Conservation (phyloP, 2,329 filamentous ascomycete genomes). For the Simplicillium sp. region DNA sequence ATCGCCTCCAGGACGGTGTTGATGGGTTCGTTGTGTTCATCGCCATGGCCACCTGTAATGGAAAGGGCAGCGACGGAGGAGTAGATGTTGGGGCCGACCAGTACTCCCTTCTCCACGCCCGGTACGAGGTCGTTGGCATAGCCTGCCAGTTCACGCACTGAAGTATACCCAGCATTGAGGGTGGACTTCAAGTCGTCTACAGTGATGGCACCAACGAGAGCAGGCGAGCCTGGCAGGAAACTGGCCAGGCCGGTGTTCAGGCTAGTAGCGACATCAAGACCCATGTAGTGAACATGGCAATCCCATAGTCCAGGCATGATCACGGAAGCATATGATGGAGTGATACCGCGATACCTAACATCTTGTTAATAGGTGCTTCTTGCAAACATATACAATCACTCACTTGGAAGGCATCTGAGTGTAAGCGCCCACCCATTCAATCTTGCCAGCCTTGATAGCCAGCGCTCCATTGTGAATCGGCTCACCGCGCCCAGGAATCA, state of each 20-base stretch:
- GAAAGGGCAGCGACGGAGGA: constrained; percentile 29
- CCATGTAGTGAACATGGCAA: constrained; percentile 35
- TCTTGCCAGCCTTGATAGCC: constrained; percentile 26
- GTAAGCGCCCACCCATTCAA: constrained; percentile 27
- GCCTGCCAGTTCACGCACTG: constrained; percentile 35
- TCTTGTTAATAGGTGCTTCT: too few relatives aligned
- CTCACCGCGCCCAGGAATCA: constrained; percentile 37
- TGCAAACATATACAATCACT: too few relatives aligned
- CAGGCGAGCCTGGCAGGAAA: constrained; percentile 13
- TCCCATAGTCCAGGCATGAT: constrained; percentile 43
- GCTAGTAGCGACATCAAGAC: constrained; percentile 13
- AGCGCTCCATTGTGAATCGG: constrained; percentile 28
- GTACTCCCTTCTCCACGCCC: constrained; percentile 28
- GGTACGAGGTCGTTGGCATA: constrained; percentile 30
- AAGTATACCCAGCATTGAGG: constrained; percentile 37
- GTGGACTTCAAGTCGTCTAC: constrained; percentile 29
- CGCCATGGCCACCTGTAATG: constrained; percentile 38
- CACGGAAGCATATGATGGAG: constrained; percentile 24
- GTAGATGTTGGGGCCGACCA: constrained; percentile 37
- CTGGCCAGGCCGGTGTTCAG: constrained; percentile 10
- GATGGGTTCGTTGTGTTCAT: constrained; percentile 27
- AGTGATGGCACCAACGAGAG: constrained; percentile 28
- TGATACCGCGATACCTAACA: constrained; percentile 16
- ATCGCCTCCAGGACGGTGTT: constrained; percentile 20
- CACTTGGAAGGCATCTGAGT: constrained; percentile 16